Evolutionary conservation across 495 filamentous ascomycete species (phyloP).

Genomic region (Talaromyces ruber): DNA sequence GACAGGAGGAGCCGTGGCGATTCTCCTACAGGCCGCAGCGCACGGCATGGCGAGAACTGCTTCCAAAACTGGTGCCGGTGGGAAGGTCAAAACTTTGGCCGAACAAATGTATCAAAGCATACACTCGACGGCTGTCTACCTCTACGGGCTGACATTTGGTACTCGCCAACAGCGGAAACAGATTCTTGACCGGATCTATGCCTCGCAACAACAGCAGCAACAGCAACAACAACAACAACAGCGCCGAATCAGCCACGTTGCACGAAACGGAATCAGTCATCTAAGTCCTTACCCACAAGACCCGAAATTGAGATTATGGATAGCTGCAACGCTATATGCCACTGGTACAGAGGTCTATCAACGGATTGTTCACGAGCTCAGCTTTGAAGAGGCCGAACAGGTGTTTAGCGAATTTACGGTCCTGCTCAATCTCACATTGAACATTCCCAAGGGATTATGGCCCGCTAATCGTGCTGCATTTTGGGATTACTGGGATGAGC

Average conservation of each 20-base stretch:
- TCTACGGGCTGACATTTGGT: conserved; percentile 32
- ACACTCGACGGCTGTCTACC: conserved; percentile 27
- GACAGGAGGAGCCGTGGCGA: conserved; percentile 26
- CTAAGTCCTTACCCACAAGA: conserved; percentile 15
- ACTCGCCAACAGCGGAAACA: conserved; percentile 22
- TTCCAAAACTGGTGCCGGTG: conserved; percentile 6
- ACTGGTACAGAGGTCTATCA: conserved; percentile 37
- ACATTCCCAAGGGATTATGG: conserved; percentile 21
- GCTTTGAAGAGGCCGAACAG: conserved; percentile 26
- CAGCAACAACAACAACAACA: background rate
- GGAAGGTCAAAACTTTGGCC: conserved; percentile 16
- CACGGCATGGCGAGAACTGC: conserved; percentile 21
- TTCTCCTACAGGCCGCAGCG: conserved; percentile 32
- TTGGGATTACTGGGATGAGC: conserved; percentile 34
- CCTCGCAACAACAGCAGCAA: conserved; percentile 7
- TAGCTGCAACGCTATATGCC: conserved; percentile 31
- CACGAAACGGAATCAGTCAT: background rate
- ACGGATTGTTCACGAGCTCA: conserved; percentile 30
- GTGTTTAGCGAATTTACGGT: conserved; percentile 28
- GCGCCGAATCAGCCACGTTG: background rate
- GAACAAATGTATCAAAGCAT: conserved; percentile 25
- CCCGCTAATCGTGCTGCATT: conserved; percentile 25
- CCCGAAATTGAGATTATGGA: conserved; percentile 24
- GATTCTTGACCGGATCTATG: conserved; percentile 22
- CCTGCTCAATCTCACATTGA: conserved; percentile 19